Evolutionary conservation across 208 protist genomes (phyloP).

Genomic region (Acanthamoeba polyphaga): DNA sequence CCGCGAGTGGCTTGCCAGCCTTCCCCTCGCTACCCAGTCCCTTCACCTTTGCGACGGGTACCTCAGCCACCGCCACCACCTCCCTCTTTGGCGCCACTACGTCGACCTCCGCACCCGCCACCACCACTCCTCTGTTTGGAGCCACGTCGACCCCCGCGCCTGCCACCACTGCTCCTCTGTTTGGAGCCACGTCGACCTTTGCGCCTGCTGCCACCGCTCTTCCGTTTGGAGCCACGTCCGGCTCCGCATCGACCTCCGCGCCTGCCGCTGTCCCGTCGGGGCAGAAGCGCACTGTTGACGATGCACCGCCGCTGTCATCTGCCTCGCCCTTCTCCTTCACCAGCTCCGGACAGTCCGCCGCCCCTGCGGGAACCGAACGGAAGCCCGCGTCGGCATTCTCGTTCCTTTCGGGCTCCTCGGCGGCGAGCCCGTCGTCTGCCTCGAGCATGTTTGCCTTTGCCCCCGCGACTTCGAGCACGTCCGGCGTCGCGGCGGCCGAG

Average conservation of each 20-base stretch:
- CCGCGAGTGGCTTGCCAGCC: background rate
- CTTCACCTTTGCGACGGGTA: background rate
- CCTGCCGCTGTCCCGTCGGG: background rate
- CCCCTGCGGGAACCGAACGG: background rate
- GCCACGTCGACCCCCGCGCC: background rate
- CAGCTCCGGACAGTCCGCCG: background rate
- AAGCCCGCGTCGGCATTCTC: background rate
- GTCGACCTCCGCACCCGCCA: background rate
- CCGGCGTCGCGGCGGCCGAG: background rate
- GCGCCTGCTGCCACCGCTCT: background rate
- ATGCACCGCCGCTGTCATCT: background rate
- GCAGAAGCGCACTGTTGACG: background rate
- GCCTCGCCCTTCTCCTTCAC: background rate
- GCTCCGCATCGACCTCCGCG: background rate
- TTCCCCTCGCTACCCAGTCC: background rate
- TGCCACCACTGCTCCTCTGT: background rate
- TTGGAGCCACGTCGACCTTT: background rate
- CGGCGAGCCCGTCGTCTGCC: background rate
- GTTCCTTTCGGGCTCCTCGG: background rate
- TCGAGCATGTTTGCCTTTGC: constrained; percentile 9
- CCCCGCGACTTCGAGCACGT: background rate
- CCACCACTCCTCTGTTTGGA: background rate
- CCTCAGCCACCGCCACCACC: background rate
- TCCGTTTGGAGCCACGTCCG: background rate
- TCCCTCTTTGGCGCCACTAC: background rate